A percentile compares a stretch with the other conserved stretches of the same genome.
phyloP scores from a whole-genome alignment of 73 alveolate genomes.

The Stentor coeruleus region DNA sequence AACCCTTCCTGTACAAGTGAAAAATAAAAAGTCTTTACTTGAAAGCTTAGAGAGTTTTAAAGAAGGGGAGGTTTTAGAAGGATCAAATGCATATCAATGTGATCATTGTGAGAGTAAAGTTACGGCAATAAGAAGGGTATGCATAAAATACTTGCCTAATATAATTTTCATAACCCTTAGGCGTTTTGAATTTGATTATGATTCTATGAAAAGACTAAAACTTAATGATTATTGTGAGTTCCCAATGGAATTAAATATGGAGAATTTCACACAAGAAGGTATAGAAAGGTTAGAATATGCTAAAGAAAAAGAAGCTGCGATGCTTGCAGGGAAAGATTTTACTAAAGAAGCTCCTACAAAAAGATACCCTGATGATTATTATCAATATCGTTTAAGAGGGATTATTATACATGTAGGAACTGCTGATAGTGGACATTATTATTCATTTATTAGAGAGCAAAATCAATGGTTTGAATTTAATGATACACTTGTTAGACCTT shows the following conservation, averaged over 20 bases:
- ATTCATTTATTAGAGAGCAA: constrained; percentile 83
- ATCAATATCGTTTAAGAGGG: constrained; percentile 83
- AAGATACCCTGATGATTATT: constrained; percentile 67
- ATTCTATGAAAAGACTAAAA: constrained; percentile 84
- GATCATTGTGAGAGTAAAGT: constrained; percentile 91
- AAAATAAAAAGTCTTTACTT: constrained; percentile 80
- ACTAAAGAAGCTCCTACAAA: constrained; percentile 53
- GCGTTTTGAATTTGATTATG: constrained; percentile 94
- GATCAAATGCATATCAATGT: constrained; percentile 92
- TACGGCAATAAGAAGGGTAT: constrained; percentile 84
- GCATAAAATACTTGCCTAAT: constrained; percentile 86
- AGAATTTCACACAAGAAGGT: constrained; percentile 75
- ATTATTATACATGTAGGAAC: constrained; percentile 96
- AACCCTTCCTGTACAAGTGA: constrained; percentile 79
- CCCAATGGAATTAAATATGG: constrained; percentile 77
- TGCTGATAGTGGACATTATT: constrained; percentile 97
- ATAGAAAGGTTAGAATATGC: constrained; percentile 73
- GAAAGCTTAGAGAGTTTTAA: constrained; percentile 84
- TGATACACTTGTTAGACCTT: constrained; percentile 62
- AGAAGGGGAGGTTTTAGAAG: constrained; percentile 94
- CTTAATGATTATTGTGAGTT: constrained; percentile 95
- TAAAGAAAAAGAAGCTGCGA: constrained; percentile 57
- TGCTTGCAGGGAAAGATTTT: constrained; percentile 70
- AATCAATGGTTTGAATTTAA: constrained; percentile 53
- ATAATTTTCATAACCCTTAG: constrained; percentile 81